Conservation (phyloP, 768 basidiomycete species). For the Suillus discolor region DNA sequence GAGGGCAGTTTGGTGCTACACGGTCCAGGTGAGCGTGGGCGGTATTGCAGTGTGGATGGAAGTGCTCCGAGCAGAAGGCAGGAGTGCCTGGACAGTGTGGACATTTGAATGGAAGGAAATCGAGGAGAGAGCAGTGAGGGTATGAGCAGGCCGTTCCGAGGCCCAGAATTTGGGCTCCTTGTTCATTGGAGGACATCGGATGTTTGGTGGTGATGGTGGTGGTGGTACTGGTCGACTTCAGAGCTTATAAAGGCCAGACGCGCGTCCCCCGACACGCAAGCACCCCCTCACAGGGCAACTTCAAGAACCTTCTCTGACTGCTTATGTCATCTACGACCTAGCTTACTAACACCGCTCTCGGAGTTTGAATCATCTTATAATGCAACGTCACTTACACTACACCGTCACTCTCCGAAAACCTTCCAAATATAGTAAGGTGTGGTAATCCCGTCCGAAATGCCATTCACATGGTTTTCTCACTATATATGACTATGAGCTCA, state of each 20-base stretch:
- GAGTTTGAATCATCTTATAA: no score
- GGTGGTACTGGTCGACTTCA: background rate
- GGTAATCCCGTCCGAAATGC: no score
- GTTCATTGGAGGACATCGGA: constrained; percentile 36
- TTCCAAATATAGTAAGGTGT: no score
- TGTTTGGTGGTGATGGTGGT: constrained; percentile 6
- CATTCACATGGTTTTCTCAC: no score
- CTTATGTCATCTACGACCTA: background rate
- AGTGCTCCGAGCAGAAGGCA: constrained; percentile 80
- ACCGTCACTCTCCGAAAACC: no score
- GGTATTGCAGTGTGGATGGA: constrained; percentile 65
- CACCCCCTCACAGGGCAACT: constrained; percentile 1
- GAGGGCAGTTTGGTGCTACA: constrained; percentile 76
- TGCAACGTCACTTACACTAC: no score
- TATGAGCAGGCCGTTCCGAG: constrained; percentile 76
- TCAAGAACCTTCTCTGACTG: background rate
- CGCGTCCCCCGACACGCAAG: constrained; percentile 29
- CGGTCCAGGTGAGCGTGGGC: constrained; percentile 66
- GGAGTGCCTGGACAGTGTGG: constrained; percentile 61
- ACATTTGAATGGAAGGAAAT: constrained; percentile 88
- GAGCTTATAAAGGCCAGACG: constrained; percentile 26
- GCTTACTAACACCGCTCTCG: no score
- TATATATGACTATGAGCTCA: no score
- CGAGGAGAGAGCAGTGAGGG: constrained; percentile 66
- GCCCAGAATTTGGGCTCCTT: constrained; percentile 59